These are phyloP conservation scores for Oryza meyeriana DNA, from an alignment of 176 grass and related monocot species.

Conservation along the genomic window DNA sequence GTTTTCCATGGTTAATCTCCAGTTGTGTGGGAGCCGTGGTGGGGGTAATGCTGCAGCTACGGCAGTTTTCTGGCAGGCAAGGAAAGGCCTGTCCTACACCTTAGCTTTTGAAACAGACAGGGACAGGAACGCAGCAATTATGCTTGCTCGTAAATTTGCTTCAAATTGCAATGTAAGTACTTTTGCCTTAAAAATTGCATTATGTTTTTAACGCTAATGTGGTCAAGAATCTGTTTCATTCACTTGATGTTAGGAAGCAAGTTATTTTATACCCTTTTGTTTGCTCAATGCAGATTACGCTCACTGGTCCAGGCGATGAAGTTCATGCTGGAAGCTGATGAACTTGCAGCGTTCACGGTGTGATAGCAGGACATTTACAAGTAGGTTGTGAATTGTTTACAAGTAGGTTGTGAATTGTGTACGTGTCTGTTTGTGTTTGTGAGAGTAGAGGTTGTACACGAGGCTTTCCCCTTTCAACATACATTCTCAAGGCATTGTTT, in stretches of 20 bases:
- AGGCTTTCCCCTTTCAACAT: conserved; percentile 37
- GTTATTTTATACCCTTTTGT: not conserved
- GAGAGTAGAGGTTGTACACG: conserved; percentile 40
- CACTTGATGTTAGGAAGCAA: not conserved
- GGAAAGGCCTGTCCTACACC: conserved; percentile 61
- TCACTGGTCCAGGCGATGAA: conserved; percentile 43
- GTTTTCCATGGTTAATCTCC: conserved; percentile 32
- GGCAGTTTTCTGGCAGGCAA: conserved; percentile 86
- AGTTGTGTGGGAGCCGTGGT: conserved; percentile 86
- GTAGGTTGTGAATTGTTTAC: conserved; percentile 49
- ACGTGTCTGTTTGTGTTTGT: conserved; percentile 34
- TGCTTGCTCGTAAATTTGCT: conserved; percentile 89
- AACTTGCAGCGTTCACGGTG: not conserved
- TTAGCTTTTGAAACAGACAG: conserved; percentile 88
- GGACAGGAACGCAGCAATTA: conserved; percentile 82
- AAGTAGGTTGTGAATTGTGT: conserved; percentile 48
- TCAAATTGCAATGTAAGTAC: conserved; percentile 78
- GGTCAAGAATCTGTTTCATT: not conserved
- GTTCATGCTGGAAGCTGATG: conserved; percentile 30
- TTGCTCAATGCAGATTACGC: conserved; percentile 22
- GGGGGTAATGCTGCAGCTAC: conserved; percentile 70
- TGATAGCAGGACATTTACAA: conserved; percentile 35
- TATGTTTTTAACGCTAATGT: not conserved
- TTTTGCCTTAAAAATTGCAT: not conserved
- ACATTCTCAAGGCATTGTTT: conserved; percentile 55